phyloP scores from a whole-genome alignment of 179 eudicot species.

The Silene vulgaris region DNA sequence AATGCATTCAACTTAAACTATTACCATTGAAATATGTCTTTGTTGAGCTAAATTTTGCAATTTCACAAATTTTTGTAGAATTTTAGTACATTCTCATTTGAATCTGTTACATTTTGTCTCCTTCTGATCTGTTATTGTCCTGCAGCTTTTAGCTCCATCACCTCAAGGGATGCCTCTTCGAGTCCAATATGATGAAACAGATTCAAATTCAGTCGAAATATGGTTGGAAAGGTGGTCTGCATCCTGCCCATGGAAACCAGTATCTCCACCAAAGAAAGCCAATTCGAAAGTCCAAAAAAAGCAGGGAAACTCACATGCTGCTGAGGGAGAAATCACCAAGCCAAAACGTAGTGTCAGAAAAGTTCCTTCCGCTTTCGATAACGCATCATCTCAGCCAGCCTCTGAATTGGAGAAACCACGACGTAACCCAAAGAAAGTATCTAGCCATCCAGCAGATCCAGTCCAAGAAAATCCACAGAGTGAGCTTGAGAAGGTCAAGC shows the following conservation, averaged over 20 bases:
- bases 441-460: slow-evolving; percentile 46
- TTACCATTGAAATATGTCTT: background rate
- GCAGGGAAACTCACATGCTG: slow-evolving; percentile 35
- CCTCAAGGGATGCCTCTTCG: slow-evolving; percentile 63
- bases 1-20: background rate
- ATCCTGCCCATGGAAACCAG: slow-evolving; percentile 41
- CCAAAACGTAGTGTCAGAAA: slow-evolving; percentile 58
- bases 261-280: slow-evolving; percentile 36
- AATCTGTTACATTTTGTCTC: background rate
- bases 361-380: slow-evolving; percentile 43
- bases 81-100: background rate
- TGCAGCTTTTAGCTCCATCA: slow-evolving; percentile 63
- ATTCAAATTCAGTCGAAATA: slow-evolving; percentile 35
- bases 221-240: slow-evolving; percentile 51
- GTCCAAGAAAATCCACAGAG: slow-evolving; percentile 60
- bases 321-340: slow-evolving; percentile 53
- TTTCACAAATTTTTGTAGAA: background rate
- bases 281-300: slow-evolving; percentile 46
- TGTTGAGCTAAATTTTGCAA: background rate
- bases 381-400: slow-evolving; percentile 32
- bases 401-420: slow-evolving; percentile 57
- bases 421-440: slow-evolving; percentile 51
- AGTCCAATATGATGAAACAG: slow-evolving; percentile 54
- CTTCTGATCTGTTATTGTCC: slow-evolving; percentile 15
- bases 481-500: slow-evolving; percentile 84